These are phyloP conservation scores for Combretum micranthum DNA, from an alignment of 345 rosid species.

Conservation along the genomic window DNA sequence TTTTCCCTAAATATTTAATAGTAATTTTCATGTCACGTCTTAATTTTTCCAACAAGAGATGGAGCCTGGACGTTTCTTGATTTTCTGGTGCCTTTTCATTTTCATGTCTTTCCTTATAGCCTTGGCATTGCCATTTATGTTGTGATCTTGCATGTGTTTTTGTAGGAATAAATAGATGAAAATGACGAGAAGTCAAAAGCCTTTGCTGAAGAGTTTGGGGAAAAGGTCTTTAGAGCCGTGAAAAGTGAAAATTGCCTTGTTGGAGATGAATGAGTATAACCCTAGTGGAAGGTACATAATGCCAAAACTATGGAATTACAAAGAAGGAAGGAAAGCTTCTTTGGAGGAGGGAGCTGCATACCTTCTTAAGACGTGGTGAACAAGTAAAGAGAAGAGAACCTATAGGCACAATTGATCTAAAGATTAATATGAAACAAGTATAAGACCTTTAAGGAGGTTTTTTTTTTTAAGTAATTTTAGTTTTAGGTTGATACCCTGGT, in stretches of 20 bases:
- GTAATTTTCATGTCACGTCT: background rate
- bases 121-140: background rate
- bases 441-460: too few relatives aligned
- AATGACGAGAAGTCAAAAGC: conserved; percentile 30
- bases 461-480: too few relatives aligned
- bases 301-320: conserved; percentile 32
- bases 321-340: conserved; percentile 30
- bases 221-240: conserved; percentile 26
- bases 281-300: conserved; percentile 39
- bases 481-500: too few relatives aligned
- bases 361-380: conserved; percentile 24
- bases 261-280: conserved; percentile 35
- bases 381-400: conserved; percentile 12
- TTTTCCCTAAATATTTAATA: too few relatives aligned
- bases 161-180: conserved; percentile 30
- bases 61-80: background rate
- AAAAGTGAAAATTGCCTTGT: conserved; percentile 18
- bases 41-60: background rate
- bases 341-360: conserved; percentile 27
- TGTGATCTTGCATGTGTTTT: background rate
- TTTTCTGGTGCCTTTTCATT: background rate
- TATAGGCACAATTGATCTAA: conserved; percentile 8
- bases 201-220: conserved; percentile 30
- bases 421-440: too few relatives aligned
- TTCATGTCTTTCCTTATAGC: background rate